These are phyloP conservation scores for Leishmania guyanensis DNA, from an alignment of 208 protist genomes.

Conservation along the genomic window DNA sequence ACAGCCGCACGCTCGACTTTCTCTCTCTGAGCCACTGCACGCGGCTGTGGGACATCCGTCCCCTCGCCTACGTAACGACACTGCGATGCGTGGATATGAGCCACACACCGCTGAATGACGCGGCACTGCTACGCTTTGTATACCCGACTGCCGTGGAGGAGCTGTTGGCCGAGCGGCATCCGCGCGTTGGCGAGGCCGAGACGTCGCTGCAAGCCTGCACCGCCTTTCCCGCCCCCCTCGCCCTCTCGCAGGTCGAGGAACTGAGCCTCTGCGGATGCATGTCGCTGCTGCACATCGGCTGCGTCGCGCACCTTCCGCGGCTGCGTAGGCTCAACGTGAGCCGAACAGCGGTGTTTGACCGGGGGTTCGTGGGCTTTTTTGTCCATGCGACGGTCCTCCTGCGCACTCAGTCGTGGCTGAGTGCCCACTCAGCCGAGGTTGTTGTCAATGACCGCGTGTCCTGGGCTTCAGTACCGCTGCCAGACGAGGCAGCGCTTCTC, in stretches of 20 bases:
- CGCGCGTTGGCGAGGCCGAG: not conserved
- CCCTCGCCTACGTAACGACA: conserved; percentile 10
- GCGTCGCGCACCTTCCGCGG: conserved; percentile 27
- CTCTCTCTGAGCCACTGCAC: conserved; percentile 26
- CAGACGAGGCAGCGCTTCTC: conserved; percentile 24
- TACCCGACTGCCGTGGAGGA: conserved; percentile 11
- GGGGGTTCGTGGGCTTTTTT: conserved; percentile 27
- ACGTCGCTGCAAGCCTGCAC: not conserved
- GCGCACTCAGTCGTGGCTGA: conserved; percentile 1
- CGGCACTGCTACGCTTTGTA: conserved; percentile 29
- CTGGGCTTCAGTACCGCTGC: not conserved
- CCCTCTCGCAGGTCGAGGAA: conserved; percentile 21
- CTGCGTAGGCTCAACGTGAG: conserved; percentile 20
- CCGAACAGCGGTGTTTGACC: conserved; percentile 22
- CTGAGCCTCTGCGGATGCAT: conserved; percentile 24
- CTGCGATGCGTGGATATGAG: conserved; percentile 25
- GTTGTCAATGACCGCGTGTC: not conserved
- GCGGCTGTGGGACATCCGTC: conserved; percentile 19
- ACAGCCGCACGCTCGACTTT: conserved; percentile 8
- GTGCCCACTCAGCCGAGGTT: not conserved
- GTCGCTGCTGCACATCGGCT: conserved; percentile 27
- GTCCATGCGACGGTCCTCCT: not conserved
- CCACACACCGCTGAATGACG: conserved; percentile 22
- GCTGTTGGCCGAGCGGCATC: not conserved
- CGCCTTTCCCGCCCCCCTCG: not conserved